Percentiles rank a stretch among this genome's conserved stretches.
Conservation (phyloP, 2,329 filamentous ascomycete species). For the Elsinoe ampelina region DNA sequence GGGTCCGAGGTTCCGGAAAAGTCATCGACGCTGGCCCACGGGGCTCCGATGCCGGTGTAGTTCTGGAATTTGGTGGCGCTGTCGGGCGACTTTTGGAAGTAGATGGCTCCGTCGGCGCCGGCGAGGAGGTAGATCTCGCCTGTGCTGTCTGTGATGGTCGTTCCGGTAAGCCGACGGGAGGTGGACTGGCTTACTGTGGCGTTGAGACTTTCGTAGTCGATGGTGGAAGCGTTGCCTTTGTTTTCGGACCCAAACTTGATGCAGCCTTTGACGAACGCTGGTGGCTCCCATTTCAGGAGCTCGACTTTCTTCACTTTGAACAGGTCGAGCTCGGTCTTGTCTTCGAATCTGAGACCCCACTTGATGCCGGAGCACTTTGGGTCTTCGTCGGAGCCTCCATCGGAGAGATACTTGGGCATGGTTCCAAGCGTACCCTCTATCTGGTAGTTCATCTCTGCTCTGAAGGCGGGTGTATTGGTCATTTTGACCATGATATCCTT, state of each 20-base stretch:
- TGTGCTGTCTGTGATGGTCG: neutral
- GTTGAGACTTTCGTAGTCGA: neutral
- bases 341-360: neutral
- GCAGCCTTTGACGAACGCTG: neutral
- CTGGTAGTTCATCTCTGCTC: neutral
- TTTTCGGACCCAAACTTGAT: neutral
- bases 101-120: neutral
- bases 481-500: neutral
- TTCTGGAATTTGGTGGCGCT: neutral
- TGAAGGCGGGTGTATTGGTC: neutral
- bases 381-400: neutral
- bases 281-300: neutral
- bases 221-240: neutral
- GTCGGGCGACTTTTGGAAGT: neutral
- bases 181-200: neutral
- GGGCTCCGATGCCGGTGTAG: neutral
- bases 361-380: neutral
- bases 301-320: neutral
- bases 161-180: neutral
- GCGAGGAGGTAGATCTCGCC: neutral
- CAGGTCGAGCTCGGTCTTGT: neutral
- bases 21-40: neutral
- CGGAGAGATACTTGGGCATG: neutral
- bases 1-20: neutral
- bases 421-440: neutral